Evolutionary conservation across 805 yeast genomes (phyloP).

Genomic region (Zygoascus bituminiphila): DNA sequence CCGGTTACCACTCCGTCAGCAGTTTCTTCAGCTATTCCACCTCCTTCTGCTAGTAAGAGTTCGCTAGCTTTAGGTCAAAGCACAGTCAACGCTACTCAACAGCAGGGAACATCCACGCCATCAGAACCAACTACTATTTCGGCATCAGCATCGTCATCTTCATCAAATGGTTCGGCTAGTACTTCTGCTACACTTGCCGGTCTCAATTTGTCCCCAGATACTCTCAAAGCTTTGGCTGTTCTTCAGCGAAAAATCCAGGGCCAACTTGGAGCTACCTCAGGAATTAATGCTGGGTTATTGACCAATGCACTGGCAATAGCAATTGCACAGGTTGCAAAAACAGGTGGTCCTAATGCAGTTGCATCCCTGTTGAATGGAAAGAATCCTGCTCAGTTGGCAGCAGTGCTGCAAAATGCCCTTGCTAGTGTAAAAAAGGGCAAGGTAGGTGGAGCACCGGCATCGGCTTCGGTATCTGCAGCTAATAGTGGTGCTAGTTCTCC

Average conservation of each 20-base stretch:
- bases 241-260: conserved; percentile 79
- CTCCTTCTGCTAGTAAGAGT: conserved; percentile 6
- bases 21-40: no score
- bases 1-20: conserved; percentile 9
- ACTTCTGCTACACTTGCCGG: conserved; percentile 10
- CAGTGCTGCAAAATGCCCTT: conserved; percentile 17
- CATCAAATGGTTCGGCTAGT: conserved; percentile 7
- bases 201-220: conserved; percentile 42
- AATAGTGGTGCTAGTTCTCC: conserved; percentile 2
- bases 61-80: conserved; percentile 24
- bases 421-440: conserved; percentile 13
- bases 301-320: conserved; percentile 92
- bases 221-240: conserved; percentile 68
- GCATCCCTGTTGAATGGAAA: conserved; percentile 18
- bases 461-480: conserved; percentile 2
- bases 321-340: conserved; percentile 80
- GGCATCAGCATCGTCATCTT: background rate
- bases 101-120: background rate
- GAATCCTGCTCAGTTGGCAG: conserved; percentile 21
- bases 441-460: background rate
- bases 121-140: background rate
- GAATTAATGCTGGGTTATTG: conserved; percentile 71
- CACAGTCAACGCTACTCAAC: conserved; percentile 11
- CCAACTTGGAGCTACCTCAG: conserved; percentile 70
- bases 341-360: conserved; percentile 24